These are phyloP conservation scores for Podospora didyma DNA, from an alignment of 495 filamentous ascomycete genomes.

Conservation along the genomic window DNA sequence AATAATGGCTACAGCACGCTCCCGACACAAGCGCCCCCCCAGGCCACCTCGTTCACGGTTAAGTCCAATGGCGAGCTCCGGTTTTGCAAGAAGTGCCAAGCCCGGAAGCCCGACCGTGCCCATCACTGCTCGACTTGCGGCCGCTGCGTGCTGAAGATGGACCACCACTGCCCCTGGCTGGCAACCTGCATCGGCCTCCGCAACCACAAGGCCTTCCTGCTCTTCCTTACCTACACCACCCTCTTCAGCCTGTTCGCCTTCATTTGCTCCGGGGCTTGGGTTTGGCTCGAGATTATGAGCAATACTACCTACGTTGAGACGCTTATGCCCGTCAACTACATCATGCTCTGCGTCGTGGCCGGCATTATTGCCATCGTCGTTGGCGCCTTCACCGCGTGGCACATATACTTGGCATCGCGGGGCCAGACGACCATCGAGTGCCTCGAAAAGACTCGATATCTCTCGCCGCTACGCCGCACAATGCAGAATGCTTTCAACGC, in stretches of 20 bases:
- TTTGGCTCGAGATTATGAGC: conserved; percentile 75
- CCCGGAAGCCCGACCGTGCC: conserved; percentile 87
- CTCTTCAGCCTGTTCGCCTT: conserved; percentile 84
- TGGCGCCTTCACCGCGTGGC: conserved; percentile 87
- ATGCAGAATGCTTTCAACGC: conserved; percentile 59
- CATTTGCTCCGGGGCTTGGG: conserved; percentile 65
- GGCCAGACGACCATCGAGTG: conserved; percentile 93
- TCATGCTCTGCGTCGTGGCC: conserved; percentile 77
- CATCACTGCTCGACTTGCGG: conserved; percentile 95
- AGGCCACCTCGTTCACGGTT: conserved; percentile 76
- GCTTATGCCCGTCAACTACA: conserved; percentile 83
- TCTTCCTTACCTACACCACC: conserved; percentile 89
- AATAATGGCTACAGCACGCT: conserved; percentile 49
- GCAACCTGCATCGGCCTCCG: conserved; percentile 90
- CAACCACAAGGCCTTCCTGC: conserved; percentile 93
- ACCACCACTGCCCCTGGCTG: conserved; percentile 98
- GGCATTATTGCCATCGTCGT: conserved; percentile 91
- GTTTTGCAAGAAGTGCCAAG: conserved; percentile 96
- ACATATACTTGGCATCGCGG: conserved; percentile 72
- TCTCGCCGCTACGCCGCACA: conserved; percentile 67
- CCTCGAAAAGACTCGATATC: conserved; percentile 89
- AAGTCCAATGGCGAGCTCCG: conserved; percentile 80
- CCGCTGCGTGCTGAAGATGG: conserved; percentile 96
- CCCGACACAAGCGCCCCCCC: conserved; percentile 38
- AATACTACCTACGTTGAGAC: conserved; percentile 56